Evolutionary conservation across 805 yeast species (phyloP).

Genomic region (Ogataea angusta): DNA sequence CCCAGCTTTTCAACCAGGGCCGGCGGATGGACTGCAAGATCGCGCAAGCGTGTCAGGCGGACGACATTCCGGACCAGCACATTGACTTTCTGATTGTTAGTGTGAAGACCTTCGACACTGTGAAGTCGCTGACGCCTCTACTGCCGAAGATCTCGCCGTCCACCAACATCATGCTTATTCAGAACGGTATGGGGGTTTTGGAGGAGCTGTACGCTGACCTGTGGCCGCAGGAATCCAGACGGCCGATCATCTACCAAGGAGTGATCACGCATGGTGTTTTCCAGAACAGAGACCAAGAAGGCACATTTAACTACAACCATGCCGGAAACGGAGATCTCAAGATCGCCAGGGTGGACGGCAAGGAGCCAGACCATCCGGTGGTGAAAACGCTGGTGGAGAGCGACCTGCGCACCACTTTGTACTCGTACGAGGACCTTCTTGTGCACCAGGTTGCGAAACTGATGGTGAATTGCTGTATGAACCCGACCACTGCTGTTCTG

Average conservation of each 20-base stretch:
- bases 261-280: constrained; percentile 83
- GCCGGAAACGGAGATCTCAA: constrained; percentile 70
- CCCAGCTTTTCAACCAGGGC: constrained; percentile 24
- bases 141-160: constrained; percentile 43
- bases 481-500: constrained; percentile 75
- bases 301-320: constrained; percentile 50
- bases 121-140: constrained; percentile 56
- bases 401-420: constrained; percentile 29
- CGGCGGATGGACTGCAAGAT: constrained; percentile 13
- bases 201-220: constrained; percentile 46
- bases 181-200: constrained; percentile 78
- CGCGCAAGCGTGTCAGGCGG: constrained; percentile 15
- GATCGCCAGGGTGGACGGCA: constrained; percentile 43
- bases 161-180: constrained; percentile 67
- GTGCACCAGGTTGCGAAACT: constrained; percentile 70
- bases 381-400: constrained; percentile 26
- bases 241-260: constrained; percentile 69
- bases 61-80: constrained; percentile 18
- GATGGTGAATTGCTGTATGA: constrained; percentile 76
- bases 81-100: constrained; percentile 53
- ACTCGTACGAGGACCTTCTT: constrained; percentile 42
- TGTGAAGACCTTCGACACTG: constrained; percentile 77
- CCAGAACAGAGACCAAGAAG: constrained; percentile 29
- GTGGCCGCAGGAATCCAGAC: constrained; percentile 45
- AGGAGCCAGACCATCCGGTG: constrained; percentile 21